These are phyloP conservation scores for Ilyonectria destructans DNA, from an alignment of 2,329 filamentous ascomycete genomes.

Conservation along the genomic window DNA sequence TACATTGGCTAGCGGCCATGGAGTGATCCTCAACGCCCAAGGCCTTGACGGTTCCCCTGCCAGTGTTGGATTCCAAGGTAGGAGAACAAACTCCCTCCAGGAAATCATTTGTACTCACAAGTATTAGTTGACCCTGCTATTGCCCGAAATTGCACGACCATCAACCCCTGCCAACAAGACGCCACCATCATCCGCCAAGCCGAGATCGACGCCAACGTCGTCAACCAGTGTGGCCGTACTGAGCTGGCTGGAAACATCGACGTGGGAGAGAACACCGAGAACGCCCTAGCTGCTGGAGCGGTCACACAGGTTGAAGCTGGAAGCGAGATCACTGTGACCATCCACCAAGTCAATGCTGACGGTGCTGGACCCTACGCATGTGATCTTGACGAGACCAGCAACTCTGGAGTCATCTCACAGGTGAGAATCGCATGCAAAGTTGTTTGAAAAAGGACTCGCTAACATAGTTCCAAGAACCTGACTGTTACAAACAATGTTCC, in stretches of 20 bases:
- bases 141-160: slow-evolving; percentile 75
- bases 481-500: slow-evolving; percentile 73
- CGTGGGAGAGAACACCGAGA: slow-evolving; percentile 70
- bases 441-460: neutral
- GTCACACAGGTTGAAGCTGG: slow-evolving; percentile 68
- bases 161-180: slow-evolving; percentile 78
- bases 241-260: slow-evolving; percentile 75
- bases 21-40: slow-evolving; percentile 64
- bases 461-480: slow-evolving; percentile 51
- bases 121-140: slow-evolving; percentile 65
- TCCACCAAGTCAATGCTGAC: slow-evolving; percentile 79
- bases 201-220: slow-evolving; percentile 67
- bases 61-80: slow-evolving; percentile 67
- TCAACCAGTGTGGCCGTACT: slow-evolving; percentile 76
- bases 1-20: slow-evolving; percentile 55
- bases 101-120: slow-evolving; percentile 7
- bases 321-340: slow-evolving; percentile 68
- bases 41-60: slow-evolving; percentile 63
- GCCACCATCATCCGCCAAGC: slow-evolving; percentile 75
- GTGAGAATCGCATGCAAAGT: slow-evolving; percentile 10
- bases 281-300: slow-evolving; percentile 60
- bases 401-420: slow-evolving; percentile 50
- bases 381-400: slow-evolving; percentile 67
- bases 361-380: slow-evolving; percentile 74
- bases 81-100: accelerated